Evolutionary conservation across 2,329 filamentous ascomycete species (phyloP).

Genomic region (Cladosporium sphaerospermum): DNA sequence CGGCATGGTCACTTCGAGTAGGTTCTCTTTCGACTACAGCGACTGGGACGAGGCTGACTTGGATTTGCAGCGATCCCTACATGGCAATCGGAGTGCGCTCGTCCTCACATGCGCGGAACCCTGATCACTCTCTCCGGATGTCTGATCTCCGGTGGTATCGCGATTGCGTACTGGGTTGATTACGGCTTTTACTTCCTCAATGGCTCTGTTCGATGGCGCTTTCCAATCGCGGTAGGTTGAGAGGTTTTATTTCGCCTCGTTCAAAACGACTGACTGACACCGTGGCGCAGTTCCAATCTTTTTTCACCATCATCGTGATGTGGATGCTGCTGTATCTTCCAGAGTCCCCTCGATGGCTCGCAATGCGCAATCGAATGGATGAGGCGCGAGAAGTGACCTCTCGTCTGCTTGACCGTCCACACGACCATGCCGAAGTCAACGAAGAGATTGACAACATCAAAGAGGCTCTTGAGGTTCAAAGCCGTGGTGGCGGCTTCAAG

Average conservation of each 20-base stretch:
- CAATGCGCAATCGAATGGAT: constrained; percentile 5
- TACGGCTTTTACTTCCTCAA: constrained; percentile 27
- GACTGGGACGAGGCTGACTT: neutral
- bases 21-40: neutral
- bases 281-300: neutral
- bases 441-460: constrained; percentile 4
- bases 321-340: constrained; percentile 7
- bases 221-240: constrained; percentile 1
- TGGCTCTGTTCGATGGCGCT: constrained; percentile 2
- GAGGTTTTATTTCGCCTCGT: neutral
- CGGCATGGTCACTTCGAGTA: constrained; percentile 41
- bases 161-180: constrained; percentile 44
- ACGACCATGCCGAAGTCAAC: constrained; percentile 1
- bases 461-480: constrained; percentile 4
- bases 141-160: constrained; percentile 44
- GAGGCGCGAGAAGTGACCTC: constrained; percentile 7
- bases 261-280: neutral
- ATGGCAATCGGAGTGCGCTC: constrained; percentile 45
- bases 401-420: neutral
- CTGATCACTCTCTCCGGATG: constrained; percentile 44
- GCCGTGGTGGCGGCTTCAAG: constrained; percentile 1
- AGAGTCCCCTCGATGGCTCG: constrained; percentile 13
- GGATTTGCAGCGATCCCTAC: constrained; percentile 35
- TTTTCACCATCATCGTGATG: constrained; percentile 10
- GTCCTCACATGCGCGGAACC: constrained; percentile 42